Conservation (phyloP, 1,139 yeast genomes). For the Wickerhamomyces sp. region DNA sequence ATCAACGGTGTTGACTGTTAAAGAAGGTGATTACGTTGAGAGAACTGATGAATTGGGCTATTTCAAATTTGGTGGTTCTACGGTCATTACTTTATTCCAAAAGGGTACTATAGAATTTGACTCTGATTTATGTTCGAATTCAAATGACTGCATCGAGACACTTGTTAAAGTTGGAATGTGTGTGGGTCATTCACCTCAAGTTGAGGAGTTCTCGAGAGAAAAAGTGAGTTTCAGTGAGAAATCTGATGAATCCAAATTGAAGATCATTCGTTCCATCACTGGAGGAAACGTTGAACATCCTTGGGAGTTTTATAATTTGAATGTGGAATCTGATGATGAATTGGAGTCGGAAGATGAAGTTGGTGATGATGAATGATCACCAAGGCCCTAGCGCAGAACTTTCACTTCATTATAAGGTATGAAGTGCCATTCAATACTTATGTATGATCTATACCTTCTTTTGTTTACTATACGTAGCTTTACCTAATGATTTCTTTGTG, state of each 20-base stretch:
- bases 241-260: conserved; percentile 43
- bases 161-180: conserved; percentile 87
- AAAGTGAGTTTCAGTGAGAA: conserved; percentile 42
- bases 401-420: too few species aligned
- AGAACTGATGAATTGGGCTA: conserved; percentile 88
- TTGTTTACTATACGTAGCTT: too few species aligned
- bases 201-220: conserved; percentile 44
- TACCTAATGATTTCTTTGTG: too few species aligned
- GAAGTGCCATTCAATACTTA: too few species aligned
- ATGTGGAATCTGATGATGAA: conserved; percentile 11
- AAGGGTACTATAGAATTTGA: conserved; percentile 49
- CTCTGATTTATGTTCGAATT: conserved; percentile 65
- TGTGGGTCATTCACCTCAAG: conserved; percentile 65
- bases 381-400: background rate
- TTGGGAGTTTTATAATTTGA: conserved; percentile 29
- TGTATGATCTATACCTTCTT: too few species aligned
- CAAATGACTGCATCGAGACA: conserved; percentile 70
- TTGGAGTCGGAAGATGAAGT: conserved; percentile 5
- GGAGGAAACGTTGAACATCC: conserved; percentile 33
- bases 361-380: background rate
- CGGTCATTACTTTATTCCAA: conserved; percentile 60
- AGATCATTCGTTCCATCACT: conserved; percentile 57
- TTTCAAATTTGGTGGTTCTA: conserved; percentile 94
- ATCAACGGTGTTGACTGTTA: conserved; percentile 69
- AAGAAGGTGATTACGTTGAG: conserved; percentile 49